Evolutionary conservation across 106 monocot species (phyloP).

Genomic region (Platanthera guangdongensis): DNA sequence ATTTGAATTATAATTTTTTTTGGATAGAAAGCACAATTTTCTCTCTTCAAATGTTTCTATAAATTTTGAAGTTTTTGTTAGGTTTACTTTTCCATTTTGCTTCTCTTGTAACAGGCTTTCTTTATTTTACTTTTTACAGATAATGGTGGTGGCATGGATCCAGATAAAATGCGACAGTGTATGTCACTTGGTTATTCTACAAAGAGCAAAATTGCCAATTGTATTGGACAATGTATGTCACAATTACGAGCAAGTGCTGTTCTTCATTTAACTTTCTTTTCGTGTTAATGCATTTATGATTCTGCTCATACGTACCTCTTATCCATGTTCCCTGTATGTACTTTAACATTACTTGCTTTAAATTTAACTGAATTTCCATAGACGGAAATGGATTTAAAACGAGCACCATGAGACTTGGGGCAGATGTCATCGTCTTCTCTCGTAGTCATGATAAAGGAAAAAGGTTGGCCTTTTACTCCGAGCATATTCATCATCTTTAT

Average conservation of each 20-base stretch:
- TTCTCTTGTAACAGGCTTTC: neutral
- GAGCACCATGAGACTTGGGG: constrained; percentile 93
- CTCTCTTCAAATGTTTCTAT: neutral
- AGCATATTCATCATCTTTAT: neutral
- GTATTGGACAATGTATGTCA: constrained; percentile 83
- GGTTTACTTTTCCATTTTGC: neutral
- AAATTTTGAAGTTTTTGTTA: neutral
- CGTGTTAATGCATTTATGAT: neutral
- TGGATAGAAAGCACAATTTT: neutral
- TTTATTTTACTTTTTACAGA: constrained; percentile 32
- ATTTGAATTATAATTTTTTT: neutral
- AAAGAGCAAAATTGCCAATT: constrained; percentile 75
- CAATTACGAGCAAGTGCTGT: neutral
- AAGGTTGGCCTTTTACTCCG: constrained; percentile 34
- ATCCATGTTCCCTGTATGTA: neutral
- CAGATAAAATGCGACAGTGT: constrained; percentile 80
- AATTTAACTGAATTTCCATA: constrained; percentile 13
- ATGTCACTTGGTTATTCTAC: constrained; percentile 89
- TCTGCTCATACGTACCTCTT: neutral
- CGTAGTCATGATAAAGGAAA: constrained; percentile 55
- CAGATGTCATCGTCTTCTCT: constrained; percentile 91
- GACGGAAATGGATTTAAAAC: constrained; percentile 98
- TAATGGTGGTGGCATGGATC: constrained; percentile 95
- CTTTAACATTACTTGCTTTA: neutral
- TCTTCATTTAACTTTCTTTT: neutral